Evolutionary conservation across 306 rosid genomes (phyloP), one percentile per base, ranked within the genome.

Genomic region (Lathyrus tuberosus): DNA sequence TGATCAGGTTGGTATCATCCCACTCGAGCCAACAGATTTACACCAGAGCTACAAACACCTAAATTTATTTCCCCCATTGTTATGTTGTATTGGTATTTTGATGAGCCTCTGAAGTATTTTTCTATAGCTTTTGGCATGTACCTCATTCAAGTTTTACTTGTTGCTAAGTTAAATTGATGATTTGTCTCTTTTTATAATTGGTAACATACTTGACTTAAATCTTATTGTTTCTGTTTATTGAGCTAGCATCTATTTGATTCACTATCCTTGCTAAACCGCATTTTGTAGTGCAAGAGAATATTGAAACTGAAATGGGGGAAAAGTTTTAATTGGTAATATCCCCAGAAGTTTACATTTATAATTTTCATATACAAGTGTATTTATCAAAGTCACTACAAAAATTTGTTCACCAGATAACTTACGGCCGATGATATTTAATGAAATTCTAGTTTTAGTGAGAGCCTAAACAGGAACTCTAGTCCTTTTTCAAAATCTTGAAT

Each of bases 21-120:
- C 96, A 89, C 30, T n/a, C 96, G 12, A 86, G 92, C 76, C 96
- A 86, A 85, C 88, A 89, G 74, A 89, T 84, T 61, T 84, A 86
- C 83, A 83, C 96, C 15, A 80, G 96, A 67, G 88, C 96, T n/a
- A 83, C 96, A 57, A 89, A 89, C 85, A 86, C 96, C 77, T 89
- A 83, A 64, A 37, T 52, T 46, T 5, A 26, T 12, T 10, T 44
- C 46, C 3, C 63, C 42, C 66, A 1, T 82, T 0, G 63, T 41
- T 79, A 17, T 71, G 43, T 7, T 59, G 46, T 60, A 53, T 71
- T 74, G 0, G 2, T 33, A n/a, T 59, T 46, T 77, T 20, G 57
- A 31, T 16, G 74, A 52, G n/a, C n/a, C 61, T 73, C 58, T 51
- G 6, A 72, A 42, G 30, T 37, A 17, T 18, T 79, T 67, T 65